Conservation (phyloP, 176 grass and related monocot genomes). For the Saccharum officinarum region DNA sequence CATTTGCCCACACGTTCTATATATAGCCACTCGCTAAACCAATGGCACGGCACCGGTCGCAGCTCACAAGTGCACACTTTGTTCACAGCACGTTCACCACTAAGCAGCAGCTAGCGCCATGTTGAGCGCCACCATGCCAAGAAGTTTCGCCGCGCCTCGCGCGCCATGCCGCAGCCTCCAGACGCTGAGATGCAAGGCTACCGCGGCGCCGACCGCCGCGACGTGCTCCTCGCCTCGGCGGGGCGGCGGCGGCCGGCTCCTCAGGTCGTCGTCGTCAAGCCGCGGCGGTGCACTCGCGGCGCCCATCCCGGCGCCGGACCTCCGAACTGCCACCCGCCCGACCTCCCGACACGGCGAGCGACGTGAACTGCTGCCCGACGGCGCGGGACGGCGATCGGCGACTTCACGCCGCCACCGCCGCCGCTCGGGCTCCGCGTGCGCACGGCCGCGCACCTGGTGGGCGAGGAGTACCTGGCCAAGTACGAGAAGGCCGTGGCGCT, state of each 20-base stretch:
- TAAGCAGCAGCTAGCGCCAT: too few relatives aligned
- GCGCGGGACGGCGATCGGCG: conserved; percentile 8
- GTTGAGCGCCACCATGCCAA: too few relatives aligned
- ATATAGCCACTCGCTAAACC: too few relatives aligned
- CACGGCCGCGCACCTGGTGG: conserved; percentile 53
- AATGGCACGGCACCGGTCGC: too few relatives aligned
- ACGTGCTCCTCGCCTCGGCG: conserved; percentile 60
- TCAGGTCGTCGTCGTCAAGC: not conserved
- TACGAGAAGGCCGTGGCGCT: conserved; percentile 56
- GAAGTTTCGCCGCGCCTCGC: not conserved
- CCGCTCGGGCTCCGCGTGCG: conserved; percentile 50
- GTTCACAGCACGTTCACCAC: too few relatives aligned
- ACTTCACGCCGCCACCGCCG: conserved; percentile 52
- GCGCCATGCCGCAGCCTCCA: not conserved
- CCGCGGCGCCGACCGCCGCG: conserved; percentile 51
- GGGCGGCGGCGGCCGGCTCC: conserved; percentile 37
- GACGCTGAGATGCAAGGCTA: not conserved
- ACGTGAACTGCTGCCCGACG: conserved; percentile 57
- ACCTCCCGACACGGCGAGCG: conserved; percentile 18
- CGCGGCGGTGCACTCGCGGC: conserved; percentile 24
- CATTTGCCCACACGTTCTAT: too few relatives aligned
- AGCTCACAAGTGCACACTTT: too few relatives aligned
- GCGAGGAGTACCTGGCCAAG: conserved; percentile 50
- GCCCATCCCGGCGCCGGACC: conserved; percentile 58
- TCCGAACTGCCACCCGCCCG: conserved; percentile 42